Evolutionary conservation across 768 basidiomycete species (phyloP).

Genomic region (Auriscalpium orientale): DNA sequence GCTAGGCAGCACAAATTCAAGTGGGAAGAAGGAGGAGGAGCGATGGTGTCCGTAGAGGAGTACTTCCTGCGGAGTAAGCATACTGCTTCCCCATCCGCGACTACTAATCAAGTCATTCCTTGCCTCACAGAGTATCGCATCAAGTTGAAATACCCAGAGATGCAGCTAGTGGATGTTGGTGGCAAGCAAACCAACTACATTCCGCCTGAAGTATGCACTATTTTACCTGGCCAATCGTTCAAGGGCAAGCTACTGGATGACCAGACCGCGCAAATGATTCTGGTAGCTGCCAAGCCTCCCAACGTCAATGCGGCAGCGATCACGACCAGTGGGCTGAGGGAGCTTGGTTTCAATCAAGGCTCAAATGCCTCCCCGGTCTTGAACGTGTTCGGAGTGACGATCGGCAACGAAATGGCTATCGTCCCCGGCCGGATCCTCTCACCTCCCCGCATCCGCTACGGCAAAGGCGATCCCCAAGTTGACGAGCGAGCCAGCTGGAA

Average conservation of each 20-base stretch:
- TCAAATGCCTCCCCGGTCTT: constrained; percentile 25
- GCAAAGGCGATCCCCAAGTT: constrained; percentile 23
- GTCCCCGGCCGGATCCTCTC: constrained; percentile 47
- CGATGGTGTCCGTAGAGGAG: constrained; percentile 35
- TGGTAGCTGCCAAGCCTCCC: constrained; percentile 39
- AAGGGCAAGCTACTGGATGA: constrained; percentile 48
- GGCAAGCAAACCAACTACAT: constrained; percentile 34
- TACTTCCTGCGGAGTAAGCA: constrained; percentile 40
- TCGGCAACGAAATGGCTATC: constrained; percentile 44
- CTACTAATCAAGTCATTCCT: background rate
- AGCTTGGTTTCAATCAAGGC: constrained; percentile 32
- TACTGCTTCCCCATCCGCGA: background rate
- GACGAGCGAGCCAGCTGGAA: constrained; percentile 49
- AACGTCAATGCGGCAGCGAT: constrained; percentile 42
- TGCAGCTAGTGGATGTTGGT: constrained; percentile 44
- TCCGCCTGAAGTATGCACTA: constrained; percentile 43
- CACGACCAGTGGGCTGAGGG: constrained; percentile 31
- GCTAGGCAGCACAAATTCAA: constrained; percentile 35
- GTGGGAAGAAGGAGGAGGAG: constrained; percentile 29
- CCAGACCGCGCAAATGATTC: constrained; percentile 47
- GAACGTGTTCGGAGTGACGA: constrained; percentile 35
- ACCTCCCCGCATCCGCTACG: constrained; percentile 36
- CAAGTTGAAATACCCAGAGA: constrained; percentile 28
- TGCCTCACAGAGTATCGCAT: constrained; percentile 34
- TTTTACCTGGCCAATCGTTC: constrained; percentile 34